These are phyloP conservation scores for Cryphonectria nitschkei DNA, from an alignment of 2,329 filamentous ascomycete species.

Conservation along the genomic window DNA sequence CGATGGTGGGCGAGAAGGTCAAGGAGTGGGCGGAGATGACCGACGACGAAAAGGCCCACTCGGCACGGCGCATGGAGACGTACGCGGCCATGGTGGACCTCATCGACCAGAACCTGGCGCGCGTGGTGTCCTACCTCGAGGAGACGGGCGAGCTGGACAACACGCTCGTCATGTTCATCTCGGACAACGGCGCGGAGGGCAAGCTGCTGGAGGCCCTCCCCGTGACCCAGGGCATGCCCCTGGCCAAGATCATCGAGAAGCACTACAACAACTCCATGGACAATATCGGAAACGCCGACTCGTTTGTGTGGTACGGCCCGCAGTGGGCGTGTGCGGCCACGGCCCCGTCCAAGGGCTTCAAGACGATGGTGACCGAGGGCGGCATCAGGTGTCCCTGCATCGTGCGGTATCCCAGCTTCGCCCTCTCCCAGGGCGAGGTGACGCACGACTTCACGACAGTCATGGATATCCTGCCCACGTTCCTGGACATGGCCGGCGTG, in stretches of 20 bases:
- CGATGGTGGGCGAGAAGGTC: conserved; percentile 51
- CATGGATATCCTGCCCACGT: conserved; percentile 54
- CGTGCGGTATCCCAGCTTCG: conserved; percentile 34
- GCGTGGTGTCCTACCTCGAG: conserved; percentile 60
- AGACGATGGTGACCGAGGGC: conserved; percentile 48
- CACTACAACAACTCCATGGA: conserved; percentile 61
- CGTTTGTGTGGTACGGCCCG: conserved; percentile 61
- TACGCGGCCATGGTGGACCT: conserved; percentile 67
- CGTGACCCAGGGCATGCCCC: conserved; percentile 25
- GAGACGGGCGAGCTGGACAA: conserved; percentile 63
- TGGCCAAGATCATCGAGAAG: conserved; percentile 41
- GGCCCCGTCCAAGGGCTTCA: conserved; percentile 36
- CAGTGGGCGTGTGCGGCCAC: conserved; percentile 51
- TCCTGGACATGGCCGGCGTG: conserved; percentile 51
- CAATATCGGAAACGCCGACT: conserved; percentile 56
- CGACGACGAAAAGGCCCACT: conserved; percentile 49
- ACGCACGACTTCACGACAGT: conserved; percentile 55
- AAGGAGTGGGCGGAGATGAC: conserved; percentile 52
- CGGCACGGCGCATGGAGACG: conserved; percentile 60
- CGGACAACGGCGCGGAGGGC: conserved; percentile 53
- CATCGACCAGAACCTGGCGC: conserved; percentile 64
- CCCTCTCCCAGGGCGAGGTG: conserved; percentile 40
- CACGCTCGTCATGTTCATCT: conserved; percentile 66
- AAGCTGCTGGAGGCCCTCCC: conserved; percentile 31
- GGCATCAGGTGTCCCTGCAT: conserved; percentile 57